These are phyloP conservation scores for Talinum fruticosum DNA, from an alignment of 148 eudicot genomes.

Conservation along the genomic window DNA sequence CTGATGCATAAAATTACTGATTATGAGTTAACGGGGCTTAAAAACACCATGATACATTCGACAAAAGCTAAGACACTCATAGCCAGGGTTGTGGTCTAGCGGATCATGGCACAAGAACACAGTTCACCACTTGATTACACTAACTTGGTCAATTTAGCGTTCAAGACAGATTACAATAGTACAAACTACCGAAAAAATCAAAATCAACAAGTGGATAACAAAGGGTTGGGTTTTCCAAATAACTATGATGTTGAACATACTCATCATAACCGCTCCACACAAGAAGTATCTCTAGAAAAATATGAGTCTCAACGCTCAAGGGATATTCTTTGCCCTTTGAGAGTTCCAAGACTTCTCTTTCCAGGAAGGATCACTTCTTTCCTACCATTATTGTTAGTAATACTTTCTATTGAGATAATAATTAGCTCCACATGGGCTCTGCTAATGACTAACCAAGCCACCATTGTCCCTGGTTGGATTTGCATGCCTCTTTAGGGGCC, in stretches of 20 bases:
- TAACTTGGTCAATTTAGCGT: background rate
- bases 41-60: background rate
- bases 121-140: background rate
- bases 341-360: background rate
- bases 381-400: background rate
- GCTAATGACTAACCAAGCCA: too few species aligned
- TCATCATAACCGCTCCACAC: background rate
- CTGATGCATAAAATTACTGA: background rate
- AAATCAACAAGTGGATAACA: too few species aligned
- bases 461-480: too few species aligned
- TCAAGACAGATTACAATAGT: background rate
- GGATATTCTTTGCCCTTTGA: background rate
- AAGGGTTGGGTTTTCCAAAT: too few species aligned
- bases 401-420: background rate
- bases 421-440: background rate
- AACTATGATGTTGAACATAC: background rate
- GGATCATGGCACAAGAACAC: background rate
- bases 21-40: background rate
- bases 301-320: background rate
- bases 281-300: background rate
- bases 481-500: too few species aligned
- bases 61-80: background rate
- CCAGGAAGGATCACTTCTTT: background rate
- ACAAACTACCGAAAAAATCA: too few species aligned
- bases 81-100: too few species aligned